Conservation (phyloP, 1,139 yeast species). For the Candida buenavistaensis region DNA sequence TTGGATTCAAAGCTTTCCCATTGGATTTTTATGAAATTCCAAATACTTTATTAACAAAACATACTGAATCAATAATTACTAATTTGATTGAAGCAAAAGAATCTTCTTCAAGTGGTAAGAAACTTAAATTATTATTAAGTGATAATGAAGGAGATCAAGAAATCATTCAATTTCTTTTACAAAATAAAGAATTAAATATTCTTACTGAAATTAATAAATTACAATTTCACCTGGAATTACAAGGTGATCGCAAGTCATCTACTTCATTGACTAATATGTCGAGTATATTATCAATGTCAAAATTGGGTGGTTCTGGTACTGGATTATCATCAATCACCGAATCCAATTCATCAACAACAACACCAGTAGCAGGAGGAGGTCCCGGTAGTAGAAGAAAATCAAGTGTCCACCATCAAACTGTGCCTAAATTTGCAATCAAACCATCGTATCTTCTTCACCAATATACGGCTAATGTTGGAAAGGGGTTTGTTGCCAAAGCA, state of each 20-base stretch:
- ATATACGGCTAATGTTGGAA: conserved; percentile 11
- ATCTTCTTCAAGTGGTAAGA: conserved; percentile 24
- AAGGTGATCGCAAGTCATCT: conserved; percentile 34
- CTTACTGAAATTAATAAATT: conserved; percentile 39
- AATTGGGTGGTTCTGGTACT: conserved; percentile 23
- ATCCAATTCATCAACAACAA: neutral
- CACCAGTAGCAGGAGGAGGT: neutral
- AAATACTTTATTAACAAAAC: conserved; percentile 18
- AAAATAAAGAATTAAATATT: conserved; percentile 37
- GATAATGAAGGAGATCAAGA: conserved; percentile 30
- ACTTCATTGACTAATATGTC: conserved; percentile 37
- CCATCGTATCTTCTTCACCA: conserved; percentile 23
- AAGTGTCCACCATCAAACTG: conserved; percentile 23
- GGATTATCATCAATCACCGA: conserved; percentile 25
- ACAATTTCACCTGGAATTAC: conserved; percentile 36
- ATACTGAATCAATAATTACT: conserved; percentile 22
- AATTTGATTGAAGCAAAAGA: conserved; percentile 18
- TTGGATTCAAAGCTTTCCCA: conserved; percentile 43
- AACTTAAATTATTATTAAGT: conserved; percentile 28
- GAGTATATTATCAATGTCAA: conserved; percentile 25
- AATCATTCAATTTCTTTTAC: conserved; percentile 32
- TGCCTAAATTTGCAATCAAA: conserved; percentile 36
- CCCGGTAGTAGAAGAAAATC: conserved; percentile 25
- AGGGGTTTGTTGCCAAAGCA: conserved; percentile 10
- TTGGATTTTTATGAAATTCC: conserved; percentile 38